Percentiles rank a stretch among this genome's conserved stretches.
These are phyloP conservation scores for Phaseolus lunatus DNA, from an alignment of 306 rosid species.

Conservation along the genomic window DNA sequence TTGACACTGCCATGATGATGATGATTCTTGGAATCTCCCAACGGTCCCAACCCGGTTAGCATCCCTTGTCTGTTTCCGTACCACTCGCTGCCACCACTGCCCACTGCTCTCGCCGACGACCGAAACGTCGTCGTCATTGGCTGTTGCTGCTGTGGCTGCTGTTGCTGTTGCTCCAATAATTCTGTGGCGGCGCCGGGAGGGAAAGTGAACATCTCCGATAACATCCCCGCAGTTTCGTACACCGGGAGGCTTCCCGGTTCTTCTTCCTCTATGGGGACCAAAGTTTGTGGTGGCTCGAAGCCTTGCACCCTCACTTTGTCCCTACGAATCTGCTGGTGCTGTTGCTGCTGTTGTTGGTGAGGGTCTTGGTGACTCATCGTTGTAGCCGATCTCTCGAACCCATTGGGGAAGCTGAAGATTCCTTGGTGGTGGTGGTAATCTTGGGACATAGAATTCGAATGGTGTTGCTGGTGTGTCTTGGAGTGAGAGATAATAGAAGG, in stretches of 20 bases:
- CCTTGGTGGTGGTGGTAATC: conserved; percentile 75
- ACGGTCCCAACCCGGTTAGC: conserved; percentile 55
- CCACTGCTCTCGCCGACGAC: conserved; percentile 38
- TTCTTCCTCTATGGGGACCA: conserved; percentile 54
- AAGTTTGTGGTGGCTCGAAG: conserved; percentile 49
- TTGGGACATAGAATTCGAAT: conserved; percentile 89
- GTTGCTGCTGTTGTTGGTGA: conserved; percentile 64
- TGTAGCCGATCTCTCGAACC: conserved; percentile 70
- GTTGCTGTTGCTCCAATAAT: conserved; percentile 52
- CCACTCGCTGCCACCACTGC: conserved; percentile 62
- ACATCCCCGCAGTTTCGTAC: conserved; percentile 81
- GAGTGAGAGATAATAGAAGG: conserved; percentile 49
- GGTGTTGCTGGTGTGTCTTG: conserved; percentile 36
- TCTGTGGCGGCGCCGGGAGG: conserved; percentile 51
- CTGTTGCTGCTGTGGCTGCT: conserved; percentile 50
- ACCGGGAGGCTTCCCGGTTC: conserved; percentile 66
- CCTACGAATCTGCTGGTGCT: conserved; percentile 84
- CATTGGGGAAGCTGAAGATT: conserved; percentile 80
- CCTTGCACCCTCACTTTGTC: conserved; percentile 78
- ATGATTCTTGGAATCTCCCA: conserved; percentile 57
- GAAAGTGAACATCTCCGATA: conserved; percentile 93
- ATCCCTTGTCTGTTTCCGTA: conserved; percentile 69
- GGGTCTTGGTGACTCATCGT: conserved; percentile 47
- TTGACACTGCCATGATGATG: conserved; percentile 43
- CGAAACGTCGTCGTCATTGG: conserved; percentile 54